These are phyloP conservation scores for barrel medic (Medicago truncatula) DNA, from an alignment of 306 rosid species.

Conservation along the genomic window MtrunA17r5.0-ANR NC_053045.1:46646501-46647000, in stretches of 20 bases:
- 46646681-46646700: slow-evolving; percentile 66
- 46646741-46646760: slow-evolving; percentile 72
- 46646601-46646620: slow-evolving; percentile 62
- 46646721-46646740: slow-evolving; percentile 91
- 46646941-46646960: slow-evolving; percentile 7
- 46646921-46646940: slow-evolving; percentile 66
- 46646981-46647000: slow-evolving; percentile 95
- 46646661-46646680: slow-evolving; percentile 84
- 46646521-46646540: slow-evolving; percentile 24
- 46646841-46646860: slow-evolving; percentile 27
- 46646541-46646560: slow-evolving; percentile 81
- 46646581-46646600: slow-evolving; percentile 47
- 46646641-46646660: slow-evolving; percentile 98
- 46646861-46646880: slow-evolving; percentile 76
- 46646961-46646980: slow-evolving; percentile 66
- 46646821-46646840: slow-evolving; percentile 13
- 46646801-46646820: not conserved
- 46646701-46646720: slow-evolving; percentile 87
- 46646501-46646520: slow-evolving; percentile 51
- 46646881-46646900: slow-evolving; percentile 97
- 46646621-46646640: slow-evolving; percentile 90
- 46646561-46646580: slow-evolving; percentile 80
- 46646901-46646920: slow-evolving; percentile 94
- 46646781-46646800: not conserved
- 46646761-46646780: slow-evolving; percentile 52